Evolutionary conservation across 805 yeast genomes (phyloP), one percentile per base, ranked within the genome.

Genomic region (Hemisphaericaspora nanyangensis): DNA sequence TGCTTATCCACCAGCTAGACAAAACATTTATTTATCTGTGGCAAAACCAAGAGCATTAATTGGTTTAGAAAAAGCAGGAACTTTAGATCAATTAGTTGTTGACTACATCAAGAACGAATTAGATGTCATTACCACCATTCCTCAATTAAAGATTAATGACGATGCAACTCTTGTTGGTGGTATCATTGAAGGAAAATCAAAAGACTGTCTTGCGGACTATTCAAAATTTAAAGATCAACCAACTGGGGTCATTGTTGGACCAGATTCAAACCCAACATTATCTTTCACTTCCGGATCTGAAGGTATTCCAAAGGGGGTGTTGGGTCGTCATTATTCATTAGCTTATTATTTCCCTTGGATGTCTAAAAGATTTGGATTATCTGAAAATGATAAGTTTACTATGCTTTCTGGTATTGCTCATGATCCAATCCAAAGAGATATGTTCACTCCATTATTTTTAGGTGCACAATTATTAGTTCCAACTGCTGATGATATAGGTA

Each of bases 301-400:
- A 63, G 99, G 99, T 61, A 72, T 91, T 47, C 99, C 99, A 51
- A 93, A 93, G 66, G 99, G 99, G 70, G 99, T 93, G 17, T 74
- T 89, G 44, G 99, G 99, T 37, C 85, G 99, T 67, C 99, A 93
- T 58, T 95, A 81, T 65, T 91, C 98, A 0, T 70, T 93, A 45
- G 96, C 99, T 2, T 93, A 93, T 69, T 93, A 93, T 66, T 93
- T 93, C 77, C 95, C 95, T 27, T 93, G 99, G 99, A 93, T 93
- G 99, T 74, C 97, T 15, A 64, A 86, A 61, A 77, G 82, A 32
- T 93, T 93, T 55, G 79, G 81, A 25, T 74, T 93, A 29, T 74
- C 85, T 30, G 83, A 76, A 39, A 74, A 80, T 26, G 99, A 95
- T 62, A 84, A 73, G 55, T 93, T 93, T 70, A 93, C 99, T 16